Conservation (phyloP, 176 grass and related monocot species). For the maize (Zea mays) region DNA sequence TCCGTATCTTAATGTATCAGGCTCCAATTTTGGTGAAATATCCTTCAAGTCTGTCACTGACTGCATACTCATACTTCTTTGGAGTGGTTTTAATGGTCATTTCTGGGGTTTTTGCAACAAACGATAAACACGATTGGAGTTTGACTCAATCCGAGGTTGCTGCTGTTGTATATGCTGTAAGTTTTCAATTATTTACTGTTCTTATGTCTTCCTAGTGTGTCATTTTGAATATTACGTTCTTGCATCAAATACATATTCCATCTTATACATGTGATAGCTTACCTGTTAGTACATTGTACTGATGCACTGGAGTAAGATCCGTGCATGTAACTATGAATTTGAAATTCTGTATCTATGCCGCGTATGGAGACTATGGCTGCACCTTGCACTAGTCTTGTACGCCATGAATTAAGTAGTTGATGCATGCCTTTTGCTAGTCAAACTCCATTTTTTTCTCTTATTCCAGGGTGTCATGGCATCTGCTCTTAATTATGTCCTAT, state of each 20-base stretch:
- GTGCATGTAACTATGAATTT: conserved; percentile 19
- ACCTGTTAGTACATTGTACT: not conserved
- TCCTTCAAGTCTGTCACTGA: conserved; percentile 76
- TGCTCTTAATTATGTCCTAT: conserved; percentile 74
- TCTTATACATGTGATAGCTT: not conserved
- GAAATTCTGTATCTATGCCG: conserved; percentile 22
- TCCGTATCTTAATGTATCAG: conserved; percentile 48
- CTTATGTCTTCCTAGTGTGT: not conserved
- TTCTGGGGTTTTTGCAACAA: conserved; percentile 67
- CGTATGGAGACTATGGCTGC: not conserved
- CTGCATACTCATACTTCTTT: conserved; percentile 88
- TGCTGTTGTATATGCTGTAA: conserved; percentile 90
- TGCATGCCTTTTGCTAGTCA: not conserved
- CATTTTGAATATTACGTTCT: conserved; percentile 9
- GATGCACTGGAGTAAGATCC: not conserved
- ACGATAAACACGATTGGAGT: conserved; percentile 56
- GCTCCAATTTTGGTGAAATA: conserved; percentile 79
- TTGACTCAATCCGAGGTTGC: conserved; percentile 70
- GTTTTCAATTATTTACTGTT: conserved; percentile 36
- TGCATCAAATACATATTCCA: not conserved
- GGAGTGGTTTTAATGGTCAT: conserved; percentile 75
- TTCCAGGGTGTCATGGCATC: conserved; percentile 79
- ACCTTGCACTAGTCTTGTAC: conserved; percentile 27
- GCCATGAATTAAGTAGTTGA: not conserved
- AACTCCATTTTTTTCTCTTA: not conserved